Base-by-base conservation (phyloP, 2,329 filamentous ascomycete species). In the Trichoderma oligosporum region DNA sequence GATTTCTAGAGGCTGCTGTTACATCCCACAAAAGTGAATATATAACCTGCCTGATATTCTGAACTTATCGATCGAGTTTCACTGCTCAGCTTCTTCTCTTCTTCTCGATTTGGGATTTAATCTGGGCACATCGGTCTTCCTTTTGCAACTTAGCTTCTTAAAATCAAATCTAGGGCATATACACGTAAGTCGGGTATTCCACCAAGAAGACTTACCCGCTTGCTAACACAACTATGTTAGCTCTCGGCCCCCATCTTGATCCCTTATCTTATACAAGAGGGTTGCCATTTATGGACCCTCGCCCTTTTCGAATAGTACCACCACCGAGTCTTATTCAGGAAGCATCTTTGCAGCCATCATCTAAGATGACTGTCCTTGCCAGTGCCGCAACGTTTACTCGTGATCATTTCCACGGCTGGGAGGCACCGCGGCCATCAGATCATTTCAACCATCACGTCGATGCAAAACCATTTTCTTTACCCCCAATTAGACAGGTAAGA, bases 401-500 rank as follows among this genome's bases (percentile, higher is more conserved):
- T 60, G 66, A 73, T 49, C 68, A 68, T 31, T 78, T 77, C 63
- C 69, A 68, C 51, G 71, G 75, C 29, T 79, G 74, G 76, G 71
- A 74, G 52, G 65, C 71, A 29, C 58, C 65, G 60, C 67, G 71
- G 52, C 64, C 68, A 16, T 59, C 70, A 29, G 73, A 74, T 27
- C 70, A 68, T 31, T 66, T 68, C 16, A 65, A 71, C 36, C 68
- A 70, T 45, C 71, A 70, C 55, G 64, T 64, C 16, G 75, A 79
- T 53, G 66, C 67, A n/a, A 71, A 74, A 60, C 67, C 69, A 58
- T 66, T 79, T 27, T 73, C 74, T 33, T 70, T 83, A 20, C 80
- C 80, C 18, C 78, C 80, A 1, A 81, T 83, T 48, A 73, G 77
- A 62, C 76, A 81, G 76, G 79, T 81, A 76, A 4, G n/a, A n/a